Conservation (phyloP, 345 rosid species). For the Carallia pectinifolia region DNA sequence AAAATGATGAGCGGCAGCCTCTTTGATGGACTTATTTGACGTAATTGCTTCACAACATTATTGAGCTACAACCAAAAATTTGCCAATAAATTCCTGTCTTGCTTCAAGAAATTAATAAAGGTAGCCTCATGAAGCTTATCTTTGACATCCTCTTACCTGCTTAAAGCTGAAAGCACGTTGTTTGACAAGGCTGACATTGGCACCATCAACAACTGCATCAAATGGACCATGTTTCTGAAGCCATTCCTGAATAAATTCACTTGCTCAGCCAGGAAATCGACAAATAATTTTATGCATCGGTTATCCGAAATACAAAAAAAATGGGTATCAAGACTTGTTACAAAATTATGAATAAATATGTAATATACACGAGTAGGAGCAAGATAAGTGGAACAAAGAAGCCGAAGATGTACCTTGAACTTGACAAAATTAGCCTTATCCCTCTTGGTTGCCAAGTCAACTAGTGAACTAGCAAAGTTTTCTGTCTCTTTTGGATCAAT, state of each 20-base stretch:
- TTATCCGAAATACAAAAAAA: constrained; percentile 14
- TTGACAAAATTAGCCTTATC: constrained; percentile 54
- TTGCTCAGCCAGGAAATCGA: constrained; percentile 24
- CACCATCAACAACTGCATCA: constrained; percentile 90
- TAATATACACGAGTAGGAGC: neutral
- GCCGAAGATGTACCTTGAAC: constrained; percentile 52
- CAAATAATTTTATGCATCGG: constrained; percentile 13
- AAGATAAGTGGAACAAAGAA: neutral
- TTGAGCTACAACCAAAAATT: constrained; percentile 54
- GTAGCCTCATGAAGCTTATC: constrained; percentile 5
- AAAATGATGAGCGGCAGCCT: constrained; percentile 75
- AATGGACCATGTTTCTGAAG: constrained; percentile 79
- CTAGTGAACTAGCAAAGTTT: constrained; percentile 63
- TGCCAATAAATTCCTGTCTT: constrained; percentile 7
- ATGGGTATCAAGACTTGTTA: neutral
- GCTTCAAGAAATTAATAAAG: constrained; percentile 5
- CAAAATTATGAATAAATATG: neutral
- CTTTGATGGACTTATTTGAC: constrained; percentile 62
- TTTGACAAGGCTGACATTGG: constrained; percentile 66
- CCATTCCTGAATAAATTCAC: constrained; percentile 67
- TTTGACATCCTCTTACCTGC: constrained; percentile 43
- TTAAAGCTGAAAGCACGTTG: constrained; percentile 53
- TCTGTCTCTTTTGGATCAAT: constrained; percentile 83
- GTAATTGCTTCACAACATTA: constrained; percentile 47
- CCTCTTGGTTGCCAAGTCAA: constrained; percentile 59